Conservation (phyloP, 768 basidiomycete genomes). For the Dioszegia crocea region DNA sequence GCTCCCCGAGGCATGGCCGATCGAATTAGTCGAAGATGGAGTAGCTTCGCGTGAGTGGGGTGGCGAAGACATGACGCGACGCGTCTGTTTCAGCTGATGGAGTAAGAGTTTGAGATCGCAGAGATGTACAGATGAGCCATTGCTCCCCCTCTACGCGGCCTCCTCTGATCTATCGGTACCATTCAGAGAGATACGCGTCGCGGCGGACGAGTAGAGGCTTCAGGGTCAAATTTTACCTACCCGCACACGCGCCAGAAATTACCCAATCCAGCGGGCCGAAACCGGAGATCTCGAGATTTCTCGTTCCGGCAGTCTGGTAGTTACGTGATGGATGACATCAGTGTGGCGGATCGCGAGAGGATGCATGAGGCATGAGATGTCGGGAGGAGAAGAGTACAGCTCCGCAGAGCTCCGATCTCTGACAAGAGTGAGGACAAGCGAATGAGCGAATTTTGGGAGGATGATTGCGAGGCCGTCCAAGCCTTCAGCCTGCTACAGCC, state of each 20-base stretch:
- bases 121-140: not conserved
- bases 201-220: not conserved
- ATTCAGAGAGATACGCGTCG: slow-evolving; percentile 1
- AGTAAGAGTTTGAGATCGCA: too few species aligned
- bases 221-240: not conserved
- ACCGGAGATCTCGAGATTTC: not conserved
- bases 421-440: too few species aligned
- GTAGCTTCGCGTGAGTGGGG: slow-evolving; percentile 24
- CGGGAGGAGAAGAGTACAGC: too few species aligned
- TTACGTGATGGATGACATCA: slow-evolving; percentile 27
- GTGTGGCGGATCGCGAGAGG: slow-evolving; percentile 32
- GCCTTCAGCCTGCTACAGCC: too few species aligned
- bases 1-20: slow-evolving; percentile 9
- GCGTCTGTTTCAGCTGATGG: not conserved
- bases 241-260: not conserved
- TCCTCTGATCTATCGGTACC: not conserved
- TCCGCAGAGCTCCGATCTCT: too few species aligned
- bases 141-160: not conserved
- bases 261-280: slow-evolving; percentile 1
- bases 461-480: too few species aligned
- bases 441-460: too few species aligned
- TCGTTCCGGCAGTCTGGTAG: not conserved
- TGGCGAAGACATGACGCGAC: slow-evolving; percentile 1
- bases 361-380: too few species aligned
- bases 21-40: slow-evolving; percentile 3